A percentile compares a stretch with the other conserved stretches of the same genome.
These are phyloP conservation scores for Nakazawaea pomicola DNA, from an alignment of 805 yeast genomes.

Conservation along the genomic window DNA sequence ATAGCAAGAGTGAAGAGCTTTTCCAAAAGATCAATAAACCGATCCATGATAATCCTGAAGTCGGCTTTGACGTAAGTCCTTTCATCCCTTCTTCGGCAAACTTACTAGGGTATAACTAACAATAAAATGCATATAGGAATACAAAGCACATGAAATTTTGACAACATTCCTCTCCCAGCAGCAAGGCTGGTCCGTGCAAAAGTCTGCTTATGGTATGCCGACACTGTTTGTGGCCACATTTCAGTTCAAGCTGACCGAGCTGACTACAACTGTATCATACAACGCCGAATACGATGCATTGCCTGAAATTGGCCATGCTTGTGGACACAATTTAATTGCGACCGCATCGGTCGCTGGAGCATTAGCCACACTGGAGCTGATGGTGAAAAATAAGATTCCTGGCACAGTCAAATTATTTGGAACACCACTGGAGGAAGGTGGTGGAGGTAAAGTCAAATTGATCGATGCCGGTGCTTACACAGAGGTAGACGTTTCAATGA, in stretches of 20 bases:
- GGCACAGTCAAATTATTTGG: conserved; percentile 26
- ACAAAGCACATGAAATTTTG: conserved; percentile 21
- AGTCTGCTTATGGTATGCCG: conserved; percentile 20
- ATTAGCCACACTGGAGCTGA: conserved; percentile 17
- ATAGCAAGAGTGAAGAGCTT: conserved; percentile 8
- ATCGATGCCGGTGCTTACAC: conserved; percentile 24
- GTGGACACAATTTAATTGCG: conserved; percentile 27
- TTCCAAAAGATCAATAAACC: conserved; percentile 15
- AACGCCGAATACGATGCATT: conserved; percentile 26
- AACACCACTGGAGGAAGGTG: conserved; percentile 26
- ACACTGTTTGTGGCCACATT: conserved; percentile 20
- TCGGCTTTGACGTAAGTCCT: conserved; percentile 14
- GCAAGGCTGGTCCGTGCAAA: conserved; percentile 21
- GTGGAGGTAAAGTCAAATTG: conserved; percentile 23
- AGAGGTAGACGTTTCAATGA: conserved; percentile 20
- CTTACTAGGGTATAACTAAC: too few relatives aligned
- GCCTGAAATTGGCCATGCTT: conserved; percentile 26
- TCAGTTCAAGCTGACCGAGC: conserved; percentile 12
- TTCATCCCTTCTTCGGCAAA: conserved; percentile 4
- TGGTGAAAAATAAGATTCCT: conserved; percentile 19
- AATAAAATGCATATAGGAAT: conserved; percentile 15
- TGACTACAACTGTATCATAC: conserved; percentile 19
- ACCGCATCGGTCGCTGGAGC: conserved; percentile 20
- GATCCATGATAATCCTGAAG: conserved; percentile 19
- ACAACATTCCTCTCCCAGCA: conserved; percentile 19